These are phyloP conservation scores for Physcomitrellopsis africana DNA, from an alignment of 225 moss, liverwort and hornwort species.

Conservation along the genomic window DNA sequence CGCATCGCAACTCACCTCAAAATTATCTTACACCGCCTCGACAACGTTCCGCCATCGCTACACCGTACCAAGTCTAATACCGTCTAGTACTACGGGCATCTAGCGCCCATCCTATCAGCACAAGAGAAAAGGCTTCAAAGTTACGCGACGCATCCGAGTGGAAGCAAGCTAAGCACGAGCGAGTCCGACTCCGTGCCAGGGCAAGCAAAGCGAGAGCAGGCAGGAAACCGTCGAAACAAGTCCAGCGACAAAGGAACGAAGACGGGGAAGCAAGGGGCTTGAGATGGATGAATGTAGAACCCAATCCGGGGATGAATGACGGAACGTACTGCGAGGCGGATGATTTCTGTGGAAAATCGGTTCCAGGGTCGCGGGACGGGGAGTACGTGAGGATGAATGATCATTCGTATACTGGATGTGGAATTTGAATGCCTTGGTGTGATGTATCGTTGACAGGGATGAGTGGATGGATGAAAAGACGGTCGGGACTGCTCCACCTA, in stretches of 20 bases:
- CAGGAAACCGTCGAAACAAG: slow-evolving; percentile 67
- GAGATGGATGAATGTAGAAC: neutral
- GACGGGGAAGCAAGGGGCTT: slow-evolving; percentile 34
- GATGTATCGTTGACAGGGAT: too few species aligned
- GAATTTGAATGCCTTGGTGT: too few species aligned
- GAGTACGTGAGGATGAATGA: neutral
- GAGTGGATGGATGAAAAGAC: too few species aligned
- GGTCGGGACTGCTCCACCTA: neutral
- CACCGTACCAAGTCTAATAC: slow-evolving; percentile 43
- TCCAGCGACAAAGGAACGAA: slow-evolving; percentile 68
- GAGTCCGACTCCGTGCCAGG: slow-evolving; percentile 42
- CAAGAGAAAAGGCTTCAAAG: neutral
- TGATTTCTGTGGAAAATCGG: neutral
- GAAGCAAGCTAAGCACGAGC: slow-evolving; percentile 7
- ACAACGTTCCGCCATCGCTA: slow-evolving; percentile 45
- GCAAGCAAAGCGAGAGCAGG: slow-evolving; percentile 46
- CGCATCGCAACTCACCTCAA: slow-evolving; percentile 29
- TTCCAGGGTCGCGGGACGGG: neutral
- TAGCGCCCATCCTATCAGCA: slow-evolving; percentile 13
- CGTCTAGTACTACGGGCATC: slow-evolving; percentile 30
- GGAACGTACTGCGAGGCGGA: neutral
- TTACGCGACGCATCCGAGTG: slow-evolving; percentile 31
- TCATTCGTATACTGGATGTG: neutral
- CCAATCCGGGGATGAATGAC: neutral
- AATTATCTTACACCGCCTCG: slow-evolving; percentile 30